Base-by-base conservation (phyloP, 768 basidiomycete genomes). In the Russula olivacea region DNA sequence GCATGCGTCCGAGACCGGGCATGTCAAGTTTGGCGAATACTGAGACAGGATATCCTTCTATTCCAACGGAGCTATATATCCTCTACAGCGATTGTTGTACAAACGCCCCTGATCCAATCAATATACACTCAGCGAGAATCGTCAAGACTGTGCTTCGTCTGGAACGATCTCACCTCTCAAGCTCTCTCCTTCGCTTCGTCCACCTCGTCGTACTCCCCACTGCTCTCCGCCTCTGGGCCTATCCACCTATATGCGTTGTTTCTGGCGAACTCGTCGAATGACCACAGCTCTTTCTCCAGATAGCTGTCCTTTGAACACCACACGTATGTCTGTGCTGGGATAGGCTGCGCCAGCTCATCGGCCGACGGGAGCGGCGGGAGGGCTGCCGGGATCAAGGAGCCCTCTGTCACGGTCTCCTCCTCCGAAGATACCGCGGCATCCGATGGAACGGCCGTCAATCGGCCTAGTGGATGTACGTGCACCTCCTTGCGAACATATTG, bases 1-100 rank as follows among this genome's bases (percentile, higher is more conserved):
- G 52, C 96, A 98, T 72, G 96, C 96, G 5, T 82, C 82, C 69
- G 78, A 84, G 73, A 97, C 93, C 0, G 93, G 95, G 0, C 95
- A 97, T 74, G 81, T 82, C 21, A 78, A 79, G 47, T 95, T 95
- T 68, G 91, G 91, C 65, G 93, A 93, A 71, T 93, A 87, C 71
- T 90, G 66, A 72, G 41, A 47, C 50, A 47, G 11, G 45, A 23
- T 47, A 23, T 47, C 47, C 23, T 25, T 25, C 48, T 36, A 53
- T 53, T 21, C 32, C 32, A 15, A 30, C 43, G 34, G 4, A n/a
- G 41, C 30, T 43, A 1, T 30, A 25, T 47, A 28, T 6, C 30
- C 10, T 28, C 40, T 61, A 49, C 19, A 36, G 30, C 19, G 28
- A 40, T 48, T 58, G 50, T 58, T 47, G 21, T 58, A 23, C 61